Base-by-base conservation (phyloP, 345 rosid species). In the Moringa oleifera region DNA sequence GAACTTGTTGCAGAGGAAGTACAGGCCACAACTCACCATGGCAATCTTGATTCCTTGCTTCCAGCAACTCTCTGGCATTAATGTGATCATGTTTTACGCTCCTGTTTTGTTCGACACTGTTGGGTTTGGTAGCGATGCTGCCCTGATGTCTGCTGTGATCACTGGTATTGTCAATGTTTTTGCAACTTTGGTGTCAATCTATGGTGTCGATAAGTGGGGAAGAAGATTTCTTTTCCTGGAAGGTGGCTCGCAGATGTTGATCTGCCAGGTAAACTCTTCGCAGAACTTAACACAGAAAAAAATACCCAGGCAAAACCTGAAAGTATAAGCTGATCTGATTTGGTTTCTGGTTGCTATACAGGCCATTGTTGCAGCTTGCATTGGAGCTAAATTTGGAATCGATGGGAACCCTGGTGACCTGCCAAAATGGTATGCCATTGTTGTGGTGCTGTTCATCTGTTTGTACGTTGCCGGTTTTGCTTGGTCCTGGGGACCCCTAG, bases 401-500 rank as follows among this genome's bases (percentile, higher is more conserved):
- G 72, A 76, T 18, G 97, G 97, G 17, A 62, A 51, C 24, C 85
- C 98, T 0, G 95, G 88, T 0, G 74, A 65, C 0, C 41, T 92
- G 65, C 97, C 98, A 0, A 82, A 81, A 63, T 89, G 98, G 97
- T 92, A 92, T 55, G 95, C 91, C 0, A 56, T 81, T 0, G 83
- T 85, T 2, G 98, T 92, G 61, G 98, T 92, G 55, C 75, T 89
- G 13, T 89, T 92, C 83, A 89, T 89, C 23, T 92, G 97, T 74
- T 70, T 83, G 28, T 87, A 89, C 57, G 93, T 89, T 0, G 71
- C 95, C 0, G 98, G 93, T 5, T 92, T 92, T 45, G 95, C 97
- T 4, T 89, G 97, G 95, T 92, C 98, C 0, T 92, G 97, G 98
- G 97, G 97, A 2, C 98, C 98, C 11, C 87, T 92, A 0, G 97